Base-by-base conservation (phyloP, 495 filamentous ascomycete species). In the Viridothelium virens region DNA sequence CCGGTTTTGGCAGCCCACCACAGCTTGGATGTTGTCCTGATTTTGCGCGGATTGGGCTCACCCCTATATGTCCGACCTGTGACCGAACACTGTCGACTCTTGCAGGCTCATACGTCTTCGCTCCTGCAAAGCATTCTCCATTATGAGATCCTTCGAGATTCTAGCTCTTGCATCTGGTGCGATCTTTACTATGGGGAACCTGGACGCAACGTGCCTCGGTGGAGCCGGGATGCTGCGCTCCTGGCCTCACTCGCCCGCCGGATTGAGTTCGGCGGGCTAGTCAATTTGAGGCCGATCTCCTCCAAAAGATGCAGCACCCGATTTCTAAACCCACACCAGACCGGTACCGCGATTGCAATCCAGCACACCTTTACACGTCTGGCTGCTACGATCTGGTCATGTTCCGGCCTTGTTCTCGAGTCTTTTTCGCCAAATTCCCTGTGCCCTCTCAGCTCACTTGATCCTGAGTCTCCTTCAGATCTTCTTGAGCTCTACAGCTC, bases 281-380 rank as follows among this genome's bases (percentile, higher is more conserved):
- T 6, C 5, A 12, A 12, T 12, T 12, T 5, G 5, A 59, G 4
- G 53, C 53, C 53, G 53, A 53, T 59, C 2, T 59, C 6, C 53
- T 14, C 53, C 53, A 33, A 59, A 59, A 59, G 53, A 59, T 59
- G 53, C 53, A 59, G 53, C 53, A 59, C 53, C 36, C 53, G 53
- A 59, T 59, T 59, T 59, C 53, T 59, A n/a, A 36, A 59, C 53
- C 53, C 53, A 59, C 53, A 59, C 53, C 2, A 36, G 53, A 59
- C 53, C 53, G 53, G 36, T 18, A 33, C 53, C 53, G 53, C 53
- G 31, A 59, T 59, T 59, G 53, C 53, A 36, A 33, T 36, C 18
- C 31, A 33, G 6, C 2, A 7, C 18, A 31, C n/a, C 53, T 59
- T 5, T 59, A 36, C 53, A 5, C 6, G 9, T 5, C 53, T 33